Conservation (phyloP, 345 rosid genomes). For the Clausena lansium region DNA sequence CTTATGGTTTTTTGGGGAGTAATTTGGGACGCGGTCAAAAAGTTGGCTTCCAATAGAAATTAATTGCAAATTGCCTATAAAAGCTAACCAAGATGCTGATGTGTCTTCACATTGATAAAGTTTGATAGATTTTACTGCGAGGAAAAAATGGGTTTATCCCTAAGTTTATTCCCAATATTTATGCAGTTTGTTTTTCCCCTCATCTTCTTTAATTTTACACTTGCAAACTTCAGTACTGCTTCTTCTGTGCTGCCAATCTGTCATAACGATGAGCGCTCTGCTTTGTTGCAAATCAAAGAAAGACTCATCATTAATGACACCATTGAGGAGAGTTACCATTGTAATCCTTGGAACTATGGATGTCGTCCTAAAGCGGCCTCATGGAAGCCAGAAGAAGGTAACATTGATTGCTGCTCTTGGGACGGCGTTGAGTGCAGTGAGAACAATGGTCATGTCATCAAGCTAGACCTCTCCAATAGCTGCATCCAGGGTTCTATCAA, state of each 20-base stretch:
- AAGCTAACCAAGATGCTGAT: too few species aligned
- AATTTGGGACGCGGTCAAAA: too few species aligned
- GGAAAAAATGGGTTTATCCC: too few species aligned
- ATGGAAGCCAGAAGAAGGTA: background rate
- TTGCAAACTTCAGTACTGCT: background rate
- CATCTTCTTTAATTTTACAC: background rate
- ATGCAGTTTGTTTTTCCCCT: background rate
- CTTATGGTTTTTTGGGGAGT: too few species aligned
- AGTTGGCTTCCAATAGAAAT: too few species aligned
- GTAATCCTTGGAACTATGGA: too few species aligned
- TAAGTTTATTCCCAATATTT: background rate
- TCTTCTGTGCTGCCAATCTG: background rate
- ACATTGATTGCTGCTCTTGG: constrained; percentile 3
- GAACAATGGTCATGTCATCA: background rate
- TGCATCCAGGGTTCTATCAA: background rate
- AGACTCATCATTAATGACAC: too few species aligned
- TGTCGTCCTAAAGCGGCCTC: background rate
- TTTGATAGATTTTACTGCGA: too few species aligned
- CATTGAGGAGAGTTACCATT: too few species aligned
- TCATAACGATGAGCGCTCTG: background rate
- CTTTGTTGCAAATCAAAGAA: constrained; percentile 1
- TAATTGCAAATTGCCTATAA: too few species aligned
- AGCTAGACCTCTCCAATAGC: background rate
- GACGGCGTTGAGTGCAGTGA: background rate
- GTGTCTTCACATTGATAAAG: too few species aligned